A percentile compares a stretch with the other conserved stretches of the same genome.
These are phyloP conservation scores for Onygena corvina DNA, from an alignment of 2,329 filamentous ascomycete genomes.

Conservation along the genomic window DNA sequence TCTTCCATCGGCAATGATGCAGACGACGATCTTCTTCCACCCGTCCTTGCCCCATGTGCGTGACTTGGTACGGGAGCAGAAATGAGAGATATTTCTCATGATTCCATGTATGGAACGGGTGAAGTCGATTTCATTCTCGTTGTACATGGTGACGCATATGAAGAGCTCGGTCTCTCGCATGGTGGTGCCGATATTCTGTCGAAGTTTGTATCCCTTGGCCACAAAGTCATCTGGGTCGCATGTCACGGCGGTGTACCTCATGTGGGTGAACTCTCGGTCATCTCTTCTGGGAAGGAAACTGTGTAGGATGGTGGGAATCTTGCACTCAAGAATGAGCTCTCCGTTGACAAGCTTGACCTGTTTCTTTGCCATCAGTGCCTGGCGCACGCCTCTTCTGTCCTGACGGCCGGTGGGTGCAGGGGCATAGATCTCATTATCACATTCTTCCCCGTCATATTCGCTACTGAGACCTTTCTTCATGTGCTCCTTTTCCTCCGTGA, in stretches of 20 bases:
- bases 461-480: conserved; percentile 36
- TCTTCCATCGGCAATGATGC: conserved; percentile 87
- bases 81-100: conserved; percentile 95
- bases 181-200: conserved; percentile 76
- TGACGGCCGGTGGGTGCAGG: conserved; percentile 80
- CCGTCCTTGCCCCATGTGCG: conserved; percentile 93
- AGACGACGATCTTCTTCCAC: conserved; percentile 99
- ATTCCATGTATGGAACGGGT: conserved; percentile 97
- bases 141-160: conserved; percentile 98
- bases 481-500: conserved; percentile 42
- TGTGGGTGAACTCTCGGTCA: conserved; percentile 93
- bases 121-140: conserved; percentile 93
- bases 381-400: conserved; percentile 71
- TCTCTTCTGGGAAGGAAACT: conserved; percentile 88
- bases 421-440: conserved; percentile 57
- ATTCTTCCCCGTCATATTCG: conserved; percentile 35
- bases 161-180: conserved; percentile 86
- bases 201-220: conserved; percentile 74
- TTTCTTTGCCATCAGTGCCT: conserved; percentile 80
- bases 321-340: conserved; percentile 94
- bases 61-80: conserved; percentile 83
- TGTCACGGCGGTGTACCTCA: conserved; percentile 97
- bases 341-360: conserved; percentile 95
- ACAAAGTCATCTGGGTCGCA: conserved; percentile 94
- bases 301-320: conserved; percentile 96